Conservation (phyloP, 805 yeast genomes). For the Lipomyces orientalis region DNA sequence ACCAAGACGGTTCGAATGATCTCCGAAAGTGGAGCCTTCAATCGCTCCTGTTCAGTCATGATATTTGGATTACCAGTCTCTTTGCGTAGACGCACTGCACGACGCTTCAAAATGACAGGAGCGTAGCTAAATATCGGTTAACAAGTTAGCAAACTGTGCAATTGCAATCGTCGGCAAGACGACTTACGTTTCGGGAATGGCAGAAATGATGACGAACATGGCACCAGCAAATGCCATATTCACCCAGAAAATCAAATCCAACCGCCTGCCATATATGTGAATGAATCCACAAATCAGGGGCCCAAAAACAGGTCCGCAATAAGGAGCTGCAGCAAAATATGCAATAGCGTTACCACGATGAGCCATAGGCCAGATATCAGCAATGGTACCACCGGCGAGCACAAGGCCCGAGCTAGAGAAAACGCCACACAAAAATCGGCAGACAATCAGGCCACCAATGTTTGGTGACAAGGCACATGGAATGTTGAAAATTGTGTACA, state of each 20-base stretch:
- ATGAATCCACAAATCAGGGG: constrained; percentile 87
- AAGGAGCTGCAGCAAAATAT: constrained; percentile 88
- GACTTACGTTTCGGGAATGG: constrained; percentile 76
- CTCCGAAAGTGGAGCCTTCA: constrained; percentile 69
- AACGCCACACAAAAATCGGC: constrained; percentile 87
- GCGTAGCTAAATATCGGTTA: constrained; percentile 55
- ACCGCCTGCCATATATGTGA: too few relatives aligned
- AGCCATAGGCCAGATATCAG: constrained; percentile 82
- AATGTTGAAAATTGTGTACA: constrained; percentile 79
- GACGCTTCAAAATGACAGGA: constrained; percentile 76
- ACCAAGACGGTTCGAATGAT: constrained; percentile 68
- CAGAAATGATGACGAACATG: constrained; percentile 68
- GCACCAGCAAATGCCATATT: constrained; percentile 90
- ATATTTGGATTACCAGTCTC: constrained; percentile 84
- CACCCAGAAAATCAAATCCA: constrained; percentile 83
- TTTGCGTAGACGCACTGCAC: constrained; percentile 72
- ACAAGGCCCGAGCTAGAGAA: constrained; percentile 83
- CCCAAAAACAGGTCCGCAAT: constrained; percentile 90
- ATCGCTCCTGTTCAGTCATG: constrained; percentile 92
- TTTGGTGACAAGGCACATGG: constrained; percentile 87
- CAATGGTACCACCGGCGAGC: constrained; percentile 88
- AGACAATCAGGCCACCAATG: constrained; percentile 77
- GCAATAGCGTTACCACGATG: constrained; percentile 90
- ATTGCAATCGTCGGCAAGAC: not conserved
- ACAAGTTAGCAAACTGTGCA: constrained; percentile 1